Percentiles rank a stretch among this genome's conserved stretches.
Evolutionary conservation across 2,329 filamentous ascomycete species (phyloP).

Genomic region (Echinosphaeria canescens): DNA sequence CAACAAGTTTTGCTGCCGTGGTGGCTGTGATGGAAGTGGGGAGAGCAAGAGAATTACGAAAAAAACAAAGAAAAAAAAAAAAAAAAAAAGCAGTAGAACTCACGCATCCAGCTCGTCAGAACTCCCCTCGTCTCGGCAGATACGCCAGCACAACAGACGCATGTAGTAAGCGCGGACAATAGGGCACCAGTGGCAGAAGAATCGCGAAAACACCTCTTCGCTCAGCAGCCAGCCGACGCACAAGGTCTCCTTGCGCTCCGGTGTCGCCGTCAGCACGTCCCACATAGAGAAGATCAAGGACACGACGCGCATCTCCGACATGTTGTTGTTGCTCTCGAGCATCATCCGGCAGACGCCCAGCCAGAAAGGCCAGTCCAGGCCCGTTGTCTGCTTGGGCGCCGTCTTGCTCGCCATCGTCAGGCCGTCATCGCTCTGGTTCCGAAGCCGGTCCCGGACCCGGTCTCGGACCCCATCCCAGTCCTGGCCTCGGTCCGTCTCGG

Average conservation of each 20-base stretch:
- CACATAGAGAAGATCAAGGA: slow-evolving; percentile 66
- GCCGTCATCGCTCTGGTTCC: slow-evolving; percentile 10
- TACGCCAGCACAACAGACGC: slow-evolving; percentile 72
- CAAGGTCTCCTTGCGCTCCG: slow-evolving; percentile 43
- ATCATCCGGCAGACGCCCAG: slow-evolving; percentile 60
- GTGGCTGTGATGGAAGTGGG: too few relatives aligned
- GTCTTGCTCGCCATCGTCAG: slow-evolving; percentile 8
- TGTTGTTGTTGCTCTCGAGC: slow-evolving; percentile 65
- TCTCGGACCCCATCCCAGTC: too few relatives aligned
- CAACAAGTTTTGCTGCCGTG: too few relatives aligned
- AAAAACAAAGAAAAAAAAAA: too few relatives aligned
- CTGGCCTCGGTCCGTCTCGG: too few relatives aligned
- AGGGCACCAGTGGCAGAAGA: slow-evolving; percentile 88
- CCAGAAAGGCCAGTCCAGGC: slow-evolving; percentile 68
- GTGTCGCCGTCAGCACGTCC: slow-evolving; percentile 46
- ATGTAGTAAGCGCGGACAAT: slow-evolving; percentile 92
- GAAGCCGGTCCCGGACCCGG: too few relatives aligned
- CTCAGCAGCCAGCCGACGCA: slow-evolving; percentile 59
- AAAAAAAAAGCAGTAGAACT: too few relatives aligned
- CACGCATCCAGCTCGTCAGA: slow-evolving; percentile 44
- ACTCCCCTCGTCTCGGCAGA: slow-evolving; percentile 55
- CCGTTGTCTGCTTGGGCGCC: slow-evolving; percentile 2
- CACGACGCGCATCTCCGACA: slow-evolving; percentile 72
- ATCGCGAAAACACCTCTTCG: slow-evolving; percentile 52
- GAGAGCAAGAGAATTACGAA: too few relatives aligned